Conservation (phyloP, 352 stramenopile genomes). For the Elongisporangium anandrum region DNA sequence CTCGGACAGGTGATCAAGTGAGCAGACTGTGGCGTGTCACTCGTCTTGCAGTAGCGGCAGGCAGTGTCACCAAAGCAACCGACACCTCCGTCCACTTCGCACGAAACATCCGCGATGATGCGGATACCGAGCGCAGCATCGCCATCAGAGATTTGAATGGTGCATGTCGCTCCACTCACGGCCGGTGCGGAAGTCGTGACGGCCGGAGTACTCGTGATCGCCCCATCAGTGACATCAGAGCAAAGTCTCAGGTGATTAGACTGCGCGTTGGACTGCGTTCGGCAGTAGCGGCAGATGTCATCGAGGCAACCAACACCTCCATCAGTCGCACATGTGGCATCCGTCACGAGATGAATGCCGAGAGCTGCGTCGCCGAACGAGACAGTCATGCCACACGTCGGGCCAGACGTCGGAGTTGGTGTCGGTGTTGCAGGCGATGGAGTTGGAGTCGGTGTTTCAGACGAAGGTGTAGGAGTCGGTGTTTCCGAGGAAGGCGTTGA, state of each 20-base stretch:
- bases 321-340: slow-evolving; percentile 7
- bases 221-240: not conserved
- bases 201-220: not conserved
- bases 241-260: not conserved
- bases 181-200: not conserved
- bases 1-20: slow-evolving; percentile 15
- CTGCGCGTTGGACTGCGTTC: slow-evolving; percentile 6
- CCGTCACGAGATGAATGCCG: slow-evolving; percentile 21
- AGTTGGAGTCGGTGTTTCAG: not conserved
- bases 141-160: slow-evolving; percentile 11
- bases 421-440: not conserved
- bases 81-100: slow-evolving; percentile 13
- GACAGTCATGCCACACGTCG: slow-evolving; percentile 2
- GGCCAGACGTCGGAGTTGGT: not conserved
- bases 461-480: not conserved
- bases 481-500: not conserved
- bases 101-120: slow-evolving; percentile 19
- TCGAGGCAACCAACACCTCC: slow-evolving; percentile 16
- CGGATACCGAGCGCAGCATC: slow-evolving; percentile 18
- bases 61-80: slow-evolving; percentile 17
- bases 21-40: slow-evolving; percentile 15
- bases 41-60: slow-evolving; percentile 21
- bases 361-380: slow-evolving; percentile 15
- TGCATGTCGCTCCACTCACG: slow-evolving; percentile 1
- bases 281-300: slow-evolving; percentile 13